Percentiles rank a stretch among this genome's conserved stretches.
Conservation (phyloP, 495 filamentous ascomycete genomes). For the Aspergillus ellipticus region DNA sequence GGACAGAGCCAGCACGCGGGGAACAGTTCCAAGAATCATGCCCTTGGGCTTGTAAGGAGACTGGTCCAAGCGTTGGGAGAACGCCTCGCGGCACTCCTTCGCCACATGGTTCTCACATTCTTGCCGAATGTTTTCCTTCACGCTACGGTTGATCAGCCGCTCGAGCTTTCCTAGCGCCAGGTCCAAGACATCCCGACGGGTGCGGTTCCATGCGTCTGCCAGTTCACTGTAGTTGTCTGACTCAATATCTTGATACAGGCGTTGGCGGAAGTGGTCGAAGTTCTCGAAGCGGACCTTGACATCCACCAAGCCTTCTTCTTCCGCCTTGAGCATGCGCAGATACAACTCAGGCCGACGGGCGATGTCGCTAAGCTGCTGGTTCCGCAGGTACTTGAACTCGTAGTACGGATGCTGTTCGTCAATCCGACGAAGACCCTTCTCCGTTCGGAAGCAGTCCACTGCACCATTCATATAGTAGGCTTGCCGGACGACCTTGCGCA, state of each 20-base stretch:
- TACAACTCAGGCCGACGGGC: conserved; percentile 81
- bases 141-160: conserved; percentile 75
- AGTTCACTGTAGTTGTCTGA: conserved; percentile 94
- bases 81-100: conserved; percentile 76
- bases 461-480: conserved; percentile 76
- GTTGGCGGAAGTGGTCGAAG: conserved; percentile 65
- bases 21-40: conserved; percentile 82
- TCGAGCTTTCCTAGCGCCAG: conserved; percentile 78
- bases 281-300: conserved; percentile 73
- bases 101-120: conserved; percentile 89
- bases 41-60: conserved; percentile 93
- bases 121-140: conserved; percentile 87
- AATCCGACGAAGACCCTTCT: conserved; percentile 90
- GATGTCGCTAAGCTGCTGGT: conserved; percentile 77
- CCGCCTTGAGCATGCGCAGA: conserved; percentile 92
- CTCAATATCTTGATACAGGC: conserved; percentile 75
- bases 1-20: conserved; percentile 80
- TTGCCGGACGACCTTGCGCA: conserved; percentile 81
- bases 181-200: conserved; percentile 79
- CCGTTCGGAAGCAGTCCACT: conserved; percentile 83
- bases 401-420: conserved; percentile 95
- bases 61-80: conserved; percentile 84
- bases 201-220: conserved; percentile 90
- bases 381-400: conserved; percentile 93
- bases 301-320: conserved; percentile 86